phyloP scores from a whole-genome alignment of 371 early-diverging fungal genomes.

The Syncephalis plumigaleata region DNA sequence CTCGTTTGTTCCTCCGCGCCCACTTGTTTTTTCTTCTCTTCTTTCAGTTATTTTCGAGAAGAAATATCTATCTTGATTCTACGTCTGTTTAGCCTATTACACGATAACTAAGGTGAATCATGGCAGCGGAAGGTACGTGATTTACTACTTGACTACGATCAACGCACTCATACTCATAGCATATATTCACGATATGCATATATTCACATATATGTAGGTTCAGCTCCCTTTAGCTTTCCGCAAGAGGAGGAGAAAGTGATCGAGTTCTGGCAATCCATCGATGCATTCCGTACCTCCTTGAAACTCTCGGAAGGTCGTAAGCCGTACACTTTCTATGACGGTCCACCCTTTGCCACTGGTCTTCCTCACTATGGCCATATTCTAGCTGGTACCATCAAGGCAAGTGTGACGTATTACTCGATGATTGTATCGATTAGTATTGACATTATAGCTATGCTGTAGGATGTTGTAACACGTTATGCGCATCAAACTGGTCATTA shows the following conservation, averaged over 20 bases:
- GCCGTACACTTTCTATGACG: constrained; percentile 94
- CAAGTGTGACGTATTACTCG: too few species aligned
- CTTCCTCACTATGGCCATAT: constrained; percentile 99
- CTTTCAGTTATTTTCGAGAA: too few species aligned
- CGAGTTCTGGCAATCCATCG: constrained; percentile 93
- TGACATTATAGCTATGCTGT: neutral
- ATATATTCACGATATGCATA: too few species aligned
- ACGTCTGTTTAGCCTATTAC: too few species aligned
- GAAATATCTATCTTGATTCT: too few species aligned
- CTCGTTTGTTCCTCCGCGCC: too few species aligned
- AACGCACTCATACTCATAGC: too few species aligned
- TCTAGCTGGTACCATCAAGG: constrained; percentile 99
- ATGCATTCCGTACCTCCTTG: constrained; percentile 91
- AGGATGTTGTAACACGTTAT: constrained; percentile 98
- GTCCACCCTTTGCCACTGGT: constrained; percentile 99
- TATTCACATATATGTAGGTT: neutral
- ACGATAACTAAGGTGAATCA: too few species aligned
- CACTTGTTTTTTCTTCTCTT: too few species aligned
- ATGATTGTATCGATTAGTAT: neutral
- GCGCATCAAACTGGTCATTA: constrained; percentile 94
- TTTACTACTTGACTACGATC: too few species aligned
- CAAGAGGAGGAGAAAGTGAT: constrained; percentile 93
- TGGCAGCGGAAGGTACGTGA: too few species aligned
- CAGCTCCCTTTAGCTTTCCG: constrained; percentile 59
- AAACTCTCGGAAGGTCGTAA: constrained; percentile 84